Percentiles rank a stretch among this genome's conserved stretches.
Conservation (phyloP, 2,329 filamentous ascomycete species). For the Gaeumannomyces tritici region DNA sequence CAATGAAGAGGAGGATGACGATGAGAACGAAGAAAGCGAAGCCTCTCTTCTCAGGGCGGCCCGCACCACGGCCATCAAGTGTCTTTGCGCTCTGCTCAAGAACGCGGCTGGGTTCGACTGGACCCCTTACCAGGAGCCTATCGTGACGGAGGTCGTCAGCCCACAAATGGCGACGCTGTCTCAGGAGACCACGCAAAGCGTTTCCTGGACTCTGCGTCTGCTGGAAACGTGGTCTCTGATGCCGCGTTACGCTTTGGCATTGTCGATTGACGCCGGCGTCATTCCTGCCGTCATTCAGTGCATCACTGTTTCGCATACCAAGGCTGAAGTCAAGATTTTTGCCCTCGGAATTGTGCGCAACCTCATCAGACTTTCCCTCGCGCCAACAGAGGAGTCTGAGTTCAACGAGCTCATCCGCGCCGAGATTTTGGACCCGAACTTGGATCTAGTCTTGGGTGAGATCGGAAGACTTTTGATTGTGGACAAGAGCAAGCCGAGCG, state of each 20-base stretch:
- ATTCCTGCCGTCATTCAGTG: constrained; percentile 64
- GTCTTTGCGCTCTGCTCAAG: constrained; percentile 67
- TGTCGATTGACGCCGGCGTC: constrained; percentile 53
- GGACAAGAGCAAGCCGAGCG: neutral
- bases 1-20: constrained; percentile 20
- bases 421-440: constrained; percentile 46
- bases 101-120: constrained; percentile 64
- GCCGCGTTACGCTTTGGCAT: constrained; percentile 55
- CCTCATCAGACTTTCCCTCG: constrained; percentile 51
- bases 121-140: constrained; percentile 57
- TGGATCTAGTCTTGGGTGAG: constrained; percentile 53
- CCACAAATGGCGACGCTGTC: constrained; percentile 72
- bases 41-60: constrained; percentile 56
- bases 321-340: constrained; percentile 79
- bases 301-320: constrained; percentile 52
- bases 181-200: constrained; percentile 76
- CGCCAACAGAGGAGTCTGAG: constrained; percentile 44
- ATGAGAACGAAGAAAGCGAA: constrained; percentile 31
- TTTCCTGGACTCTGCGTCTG: constrained; percentile 74
- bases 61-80: constrained; percentile 70
- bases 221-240: constrained; percentile 73
- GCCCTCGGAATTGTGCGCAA: constrained; percentile 67
- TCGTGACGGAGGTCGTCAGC: constrained; percentile 67
- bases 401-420: constrained; percentile 46
- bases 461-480: constrained; percentile 52